Base-by-base conservation (phyloP, 345 rosid genomes). In the Heritiera littoralis region DNA sequence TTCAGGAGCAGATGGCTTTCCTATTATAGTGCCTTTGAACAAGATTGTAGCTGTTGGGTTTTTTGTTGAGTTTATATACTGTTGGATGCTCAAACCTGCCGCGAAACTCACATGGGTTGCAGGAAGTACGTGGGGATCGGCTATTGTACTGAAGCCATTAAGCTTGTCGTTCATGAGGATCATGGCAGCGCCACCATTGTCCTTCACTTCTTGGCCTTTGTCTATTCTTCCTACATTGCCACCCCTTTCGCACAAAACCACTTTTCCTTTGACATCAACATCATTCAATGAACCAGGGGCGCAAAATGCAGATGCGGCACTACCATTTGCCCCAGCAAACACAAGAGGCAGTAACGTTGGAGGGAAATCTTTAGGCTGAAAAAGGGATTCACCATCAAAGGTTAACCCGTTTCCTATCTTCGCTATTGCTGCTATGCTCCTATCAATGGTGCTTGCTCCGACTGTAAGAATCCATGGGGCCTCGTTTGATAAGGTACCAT, bases 381-480 rank as follows among this genome's bases (percentile, higher is more conserved):
- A 88, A 41, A 91, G 78, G 2, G 89, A 87, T 56, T 90, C 91
- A 3, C 95, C 95, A 12, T 83, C 83, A 6, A 81, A 74, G 20
- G 46, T 81, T 40, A 64, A 38, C n/a, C 89, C 87, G 64, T 86
- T 83, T 15, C 90, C 89, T 4, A 92, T 84, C 63, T 74, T 61
- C 1, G 86, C 88, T 20, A 76, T 82, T 20, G 91, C 89, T 0
- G 76, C 56, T 23, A 91, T 77, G 79, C 76, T 87, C 77, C 95
- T 83, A 56, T 91, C 90, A 56, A 80, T 76, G 7, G 92, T 87
- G 75, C 90, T 88, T 28, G 92, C 93, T 59, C 92, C 93, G 11
- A 87, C 90, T 0, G 91, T 89, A 13, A 90, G 81, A 56, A 89
- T 86, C 93, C 93, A 90, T 0, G 92, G 95, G 17, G 93, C 95